Base-by-base conservation (phyloP, 257 asterid species). In the Solanum gandarillasii region DNA sequence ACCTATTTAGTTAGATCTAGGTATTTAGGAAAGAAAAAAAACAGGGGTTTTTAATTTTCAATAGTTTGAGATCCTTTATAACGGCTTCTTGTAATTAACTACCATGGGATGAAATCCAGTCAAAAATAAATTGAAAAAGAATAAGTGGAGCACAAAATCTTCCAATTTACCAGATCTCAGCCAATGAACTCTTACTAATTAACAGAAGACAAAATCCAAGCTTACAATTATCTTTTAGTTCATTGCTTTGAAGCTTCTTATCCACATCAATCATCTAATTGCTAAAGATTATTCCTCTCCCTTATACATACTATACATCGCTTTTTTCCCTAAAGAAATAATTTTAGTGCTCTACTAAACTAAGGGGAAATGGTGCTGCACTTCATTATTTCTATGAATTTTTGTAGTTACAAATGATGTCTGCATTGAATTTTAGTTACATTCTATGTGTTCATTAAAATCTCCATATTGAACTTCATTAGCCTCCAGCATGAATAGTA, bases 401-500 rank as follows among this genome's bases (percentile, higher is more conserved):
- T 78, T 75, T 34, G 10, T 27, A 16, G 85, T 27, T 79, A 16
- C 18, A 79, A 46, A 16, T 79, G 67, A 29, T 29, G 9, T 46
- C 25, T 79, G 70, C 10, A 46, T 18, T 81, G 1, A 9, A 48
- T 82, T 29, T 34, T 48, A 11, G 85, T 46, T 48, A 46, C 68
- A 29, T 43, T 27, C 39, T 81, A 46, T 8, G 3, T 29, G 7
- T 46, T 16, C 41, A 48, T 81, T 31, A 6, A 27, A 81, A 20
- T 46, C 29, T 46, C 85, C 70, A 9, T 21, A 48, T 82, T 82
- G 85, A 82, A 83, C 71, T 71, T 85, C 9, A 27, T 34, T 38
- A 41, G 46, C 70, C 84, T 87, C 60, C 68, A 87, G 36, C 90
- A 39, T 68, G 85, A 35, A 85, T 83, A 70, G n/a, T 68, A 46